phyloP scores from a whole-genome alignment of 352 stramenopile species.

The Globisporangium viniferum region DNA sequence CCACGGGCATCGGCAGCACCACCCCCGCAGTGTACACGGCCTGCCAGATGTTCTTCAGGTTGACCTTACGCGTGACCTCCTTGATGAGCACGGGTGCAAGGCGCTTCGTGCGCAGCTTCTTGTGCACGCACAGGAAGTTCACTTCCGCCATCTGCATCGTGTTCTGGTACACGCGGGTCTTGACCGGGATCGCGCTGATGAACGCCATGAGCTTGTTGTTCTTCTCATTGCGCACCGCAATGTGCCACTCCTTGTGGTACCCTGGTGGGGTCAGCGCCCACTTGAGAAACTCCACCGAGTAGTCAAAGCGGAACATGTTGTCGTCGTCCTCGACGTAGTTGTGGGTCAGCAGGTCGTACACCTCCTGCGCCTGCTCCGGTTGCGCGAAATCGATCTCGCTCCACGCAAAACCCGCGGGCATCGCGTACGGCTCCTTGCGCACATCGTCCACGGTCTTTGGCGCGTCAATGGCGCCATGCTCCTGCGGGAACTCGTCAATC shows the following conservation, averaged over 20 bases:
- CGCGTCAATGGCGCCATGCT: conserved; percentile 92
- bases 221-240: conserved; percentile 91
- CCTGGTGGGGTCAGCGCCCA: conserved; percentile 96
- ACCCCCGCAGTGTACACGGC: conserved; percentile 99
- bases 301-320: conserved; percentile 95
- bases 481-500: conserved; percentile 59
- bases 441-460: conserved; percentile 90
- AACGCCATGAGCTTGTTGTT: conserved; percentile 96
- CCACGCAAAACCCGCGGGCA: conserved; percentile 96
- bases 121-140: conserved; percentile 99
- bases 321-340: conserved; percentile 99
- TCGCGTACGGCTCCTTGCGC: conserved; percentile 91
- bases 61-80: conserved; percentile 98
- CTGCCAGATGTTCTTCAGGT: conserved; percentile 92
- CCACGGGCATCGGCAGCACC: conserved; percentile 94
- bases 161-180: conserved; percentile 59
- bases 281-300: conserved; percentile 78
- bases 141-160: conserved; percentile 91
- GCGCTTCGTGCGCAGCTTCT: conserved; percentile 95
- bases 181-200: conserved; percentile 95
- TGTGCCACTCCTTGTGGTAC: conserved; percentile 91
- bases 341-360: conserved; percentile 95
- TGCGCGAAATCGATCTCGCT: conserved; percentile 87
- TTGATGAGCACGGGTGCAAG: conserved; percentile 99
- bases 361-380: conserved; percentile 72